Percentiles rank a stretch among this genome's conserved stretches.
Conservation (phyloP, 129 eudicot genomes). For the Sambucus nigra region DNA sequence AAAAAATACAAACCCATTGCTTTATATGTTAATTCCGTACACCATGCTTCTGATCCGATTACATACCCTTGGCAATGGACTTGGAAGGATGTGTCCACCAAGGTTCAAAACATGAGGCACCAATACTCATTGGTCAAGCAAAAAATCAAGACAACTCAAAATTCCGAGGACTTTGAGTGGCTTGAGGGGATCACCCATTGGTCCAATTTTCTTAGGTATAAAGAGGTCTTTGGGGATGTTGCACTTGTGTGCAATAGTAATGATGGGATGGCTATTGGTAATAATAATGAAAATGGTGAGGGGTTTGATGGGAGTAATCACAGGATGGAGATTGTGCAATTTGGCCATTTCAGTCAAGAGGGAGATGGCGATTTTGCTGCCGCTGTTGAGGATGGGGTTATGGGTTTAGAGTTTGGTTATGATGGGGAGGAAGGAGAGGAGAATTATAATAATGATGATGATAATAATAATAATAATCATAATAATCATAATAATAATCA, state of each 20-base stretch:
- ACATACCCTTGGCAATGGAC: slow-evolving; percentile 92
- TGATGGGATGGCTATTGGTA: slow-evolving; percentile 21
- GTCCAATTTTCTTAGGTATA: slow-evolving; percentile 79
- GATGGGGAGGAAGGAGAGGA: slow-evolving; percentile 64
- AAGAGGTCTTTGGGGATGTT: slow-evolving; percentile 87
- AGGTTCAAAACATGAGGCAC: slow-evolving; percentile 94
- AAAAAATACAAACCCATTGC: slow-evolving; percentile 86
- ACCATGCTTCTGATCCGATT: slow-evolving; percentile 54
- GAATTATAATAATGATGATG: slow-evolving; percentile 25
- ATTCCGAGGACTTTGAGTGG: slow-evolving; percentile 73
- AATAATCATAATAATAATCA: slow-evolving; percentile 14
- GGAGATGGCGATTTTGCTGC: slow-evolving; percentile 55
- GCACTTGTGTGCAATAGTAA: slow-evolving; percentile 28
- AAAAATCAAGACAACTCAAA: slow-evolving; percentile 52
- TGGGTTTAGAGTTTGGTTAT: slow-evolving; percentile 71
- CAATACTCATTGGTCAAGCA: slow-evolving; percentile 91
- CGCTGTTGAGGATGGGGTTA: slow-evolving; percentile 54
- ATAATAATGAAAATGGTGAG: slow-evolving; percentile 35
- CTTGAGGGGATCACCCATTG: slow-evolving; percentile 68
- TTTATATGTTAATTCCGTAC: slow-evolving; percentile 55
- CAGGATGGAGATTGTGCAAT: slow-evolving; percentile 42
- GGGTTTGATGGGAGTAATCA: slow-evolving; percentile 34
- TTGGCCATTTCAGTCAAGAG: slow-evolving; percentile 56
- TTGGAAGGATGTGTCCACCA: slow-evolving; percentile 90
- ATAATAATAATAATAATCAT: neutral